Conservation (phyloP, 2,329 filamentous ascomycete genomes). For the Pseudogymnoascus pannorum region DNA sequence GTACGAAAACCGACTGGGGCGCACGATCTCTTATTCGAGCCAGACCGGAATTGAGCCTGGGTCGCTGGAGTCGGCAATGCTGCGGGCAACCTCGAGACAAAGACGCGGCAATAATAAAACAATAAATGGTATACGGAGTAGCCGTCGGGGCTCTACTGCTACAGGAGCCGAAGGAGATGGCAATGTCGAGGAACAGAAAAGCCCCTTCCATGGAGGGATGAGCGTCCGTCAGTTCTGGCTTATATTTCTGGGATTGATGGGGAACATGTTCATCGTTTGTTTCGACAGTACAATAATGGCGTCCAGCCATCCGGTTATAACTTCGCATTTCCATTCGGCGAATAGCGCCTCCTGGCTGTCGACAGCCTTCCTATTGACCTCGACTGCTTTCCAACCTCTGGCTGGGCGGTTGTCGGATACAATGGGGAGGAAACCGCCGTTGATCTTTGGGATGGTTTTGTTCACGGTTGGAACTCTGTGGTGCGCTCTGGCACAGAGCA, state of each 20-base stretch:
- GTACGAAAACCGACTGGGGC: not conserved
- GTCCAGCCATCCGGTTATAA: constrained; percentile 72
- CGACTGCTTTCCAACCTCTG: constrained; percentile 67
- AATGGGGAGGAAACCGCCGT: constrained; percentile 60
- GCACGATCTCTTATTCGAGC: constrained; percentile 22
- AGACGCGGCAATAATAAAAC: constrained; percentile 17
- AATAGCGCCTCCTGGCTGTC: constrained; percentile 79
- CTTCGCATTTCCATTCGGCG: constrained; percentile 68
- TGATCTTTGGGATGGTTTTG: constrained; percentile 54
- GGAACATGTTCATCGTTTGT: constrained; percentile 50
- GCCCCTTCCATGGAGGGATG: constrained; percentile 36
- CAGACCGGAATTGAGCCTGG: constrained; percentile 24
- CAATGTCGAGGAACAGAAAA: constrained; percentile 18
- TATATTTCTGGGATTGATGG: constrained; percentile 52
- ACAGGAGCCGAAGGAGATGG: constrained; percentile 14
- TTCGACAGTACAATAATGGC: constrained; percentile 81
- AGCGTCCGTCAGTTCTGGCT: constrained; percentile 48
- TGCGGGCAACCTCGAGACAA: constrained; percentile 19
- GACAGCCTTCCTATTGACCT: constrained; percentile 70
- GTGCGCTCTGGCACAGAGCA: constrained; percentile 60
- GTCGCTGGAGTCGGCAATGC: constrained; percentile 26
- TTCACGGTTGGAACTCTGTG: constrained; percentile 60
- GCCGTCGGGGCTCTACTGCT: not conserved
- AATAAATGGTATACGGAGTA: not conserved
- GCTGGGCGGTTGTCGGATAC: constrained; percentile 69